Base-by-base conservation (phyloP, 148 eudicot genomes). In the Limonium bicolor region DNA sequence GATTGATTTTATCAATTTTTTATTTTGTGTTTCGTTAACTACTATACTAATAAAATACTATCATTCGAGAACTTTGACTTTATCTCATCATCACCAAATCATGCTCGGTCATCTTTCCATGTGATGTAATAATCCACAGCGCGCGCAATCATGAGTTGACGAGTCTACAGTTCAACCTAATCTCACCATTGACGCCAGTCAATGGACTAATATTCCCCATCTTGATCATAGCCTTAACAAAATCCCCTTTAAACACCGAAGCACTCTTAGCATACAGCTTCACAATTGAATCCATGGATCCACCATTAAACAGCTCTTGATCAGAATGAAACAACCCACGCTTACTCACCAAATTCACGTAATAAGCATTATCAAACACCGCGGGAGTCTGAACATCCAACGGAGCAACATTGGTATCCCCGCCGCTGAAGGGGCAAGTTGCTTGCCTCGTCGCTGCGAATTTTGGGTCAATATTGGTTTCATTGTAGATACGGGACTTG, bases 131-230 rank as follows among this genome's bases (percentile, higher is more conserved):
- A n/a, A n/a, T n/a, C n/a, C n/a, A n/a, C n/a, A n/a, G n/a, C n/a
- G n/a, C n/a, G n/a, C n/a, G n/a, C n/a, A n/a, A n/a, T n/a, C n/a
- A n/a, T n/a, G n/a, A 74, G 33, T 67, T 67, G 22, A 67, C 58
- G 13, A 55, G 22, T 35, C 61, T 54, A 53, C 84, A 77, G 7
- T 63, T 77, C 41, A 13, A 62, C 36, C 84, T 63, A 16, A 77
- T 63, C 55, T 72, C 68, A 4, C 84, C 84, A 11, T 58, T 63
- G 13, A 51, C 33, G 28, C 84, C 84, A 5, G 79, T 72, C 51
- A 72, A 71, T 4, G 70, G 73, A 6, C 49, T 63, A 27, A 77
- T 63, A 17, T 72, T 66, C 18, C 76, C 70, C 84, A 77, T 72
- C 34, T 57, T 77, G 16, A 77, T 46, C 65, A 77, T 69, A 3